Percentiles rank a stretch among this genome's conserved stretches.
Conservation (phyloP, 305 asterid genomes). For the Andrographis paniculata region DNA sequence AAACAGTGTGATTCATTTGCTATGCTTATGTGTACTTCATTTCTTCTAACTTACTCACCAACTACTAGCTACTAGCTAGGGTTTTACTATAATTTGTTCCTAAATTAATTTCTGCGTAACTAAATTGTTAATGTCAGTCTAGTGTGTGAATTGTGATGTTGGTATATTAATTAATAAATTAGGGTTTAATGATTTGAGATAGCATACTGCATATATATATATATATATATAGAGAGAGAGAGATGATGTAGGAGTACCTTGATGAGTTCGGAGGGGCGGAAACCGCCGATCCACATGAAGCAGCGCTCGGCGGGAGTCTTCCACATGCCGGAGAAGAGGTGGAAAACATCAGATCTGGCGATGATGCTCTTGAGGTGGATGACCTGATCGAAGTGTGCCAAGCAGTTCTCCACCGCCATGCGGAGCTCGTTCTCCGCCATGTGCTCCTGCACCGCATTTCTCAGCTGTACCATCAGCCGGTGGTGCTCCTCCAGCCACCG, state of each 20-base stretch:
- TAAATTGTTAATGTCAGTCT: too few species aligned
- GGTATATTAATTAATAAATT: too few species aligned
- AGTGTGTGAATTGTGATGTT: background rate
- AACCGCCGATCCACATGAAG: slow-evolving; percentile 91
- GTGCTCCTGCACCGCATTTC: slow-evolving; percentile 57
- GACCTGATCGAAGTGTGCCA: slow-evolving; percentile 60
- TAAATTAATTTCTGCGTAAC: too few species aligned
- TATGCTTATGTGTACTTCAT: too few species aligned
- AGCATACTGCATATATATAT: too few species aligned
- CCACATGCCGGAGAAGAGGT: slow-evolving; percentile 81
- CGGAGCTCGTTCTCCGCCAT: slow-evolving; percentile 67
- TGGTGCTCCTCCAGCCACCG: slow-evolving; percentile 92
- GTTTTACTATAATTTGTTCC: too few species aligned
- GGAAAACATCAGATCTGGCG: slow-evolving; percentile 65
- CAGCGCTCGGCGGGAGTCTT: slow-evolving; percentile 90
- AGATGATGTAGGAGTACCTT: too few species aligned
- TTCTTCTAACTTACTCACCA: too few species aligned
- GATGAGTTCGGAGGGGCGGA: slow-evolving; percentile 82
- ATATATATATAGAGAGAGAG: background rate
- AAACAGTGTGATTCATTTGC: too few species aligned
- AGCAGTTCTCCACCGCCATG: slow-evolving; percentile 42
- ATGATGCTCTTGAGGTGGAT: slow-evolving; percentile 52
- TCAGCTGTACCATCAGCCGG: slow-evolving; percentile 60
- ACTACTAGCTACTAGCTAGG: too few species aligned
- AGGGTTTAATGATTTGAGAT: too few species aligned